Base-by-base conservation (phyloP, 306 rosid genomes). In the Quercus aquifolioides region DNA sequence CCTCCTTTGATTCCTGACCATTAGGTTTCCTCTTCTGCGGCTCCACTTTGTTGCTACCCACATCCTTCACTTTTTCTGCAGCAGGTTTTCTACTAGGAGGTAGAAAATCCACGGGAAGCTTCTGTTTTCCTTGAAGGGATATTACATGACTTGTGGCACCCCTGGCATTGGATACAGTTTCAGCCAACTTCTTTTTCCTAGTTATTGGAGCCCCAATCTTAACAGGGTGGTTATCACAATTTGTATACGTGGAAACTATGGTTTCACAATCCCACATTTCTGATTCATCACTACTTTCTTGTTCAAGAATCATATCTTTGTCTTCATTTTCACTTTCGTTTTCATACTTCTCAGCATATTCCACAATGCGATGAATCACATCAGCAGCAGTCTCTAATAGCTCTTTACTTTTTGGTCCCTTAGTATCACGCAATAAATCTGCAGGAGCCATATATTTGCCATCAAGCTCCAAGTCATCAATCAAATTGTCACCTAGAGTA, bases 251-350 rank as follows among this genome's bases (percentile, higher is more conserved):
- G 30, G 97, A 85, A 74, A 93, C 88, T 82, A 95, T 89, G 58
- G 98, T 95, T 82, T 95, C 99, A 73, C 98, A 91, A 41, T 95
- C 97, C 98, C 96, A 91, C 73, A 78, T 88, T 85, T 95, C 97
- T 33, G 93, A 91, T 58, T 95, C 99, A 79, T 93, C 96, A 14
- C 98, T 93, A 81, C 93, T 90, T 87, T 93, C 98, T 76, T 95
- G 81, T 35, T 85, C 77, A 78, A 93, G 43, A 68, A 83, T 78
- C 54, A 79, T 81, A 54, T 86, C 86, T 59, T 80, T 86, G 77
- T 81, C 75, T 12, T 84, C 86, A 78, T 85, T 88, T 78, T 87
- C 94, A 71, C 81, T 83, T 89, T 89, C 94, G 67, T 95, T 86
- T 87, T 89, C 94, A 78, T 95, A 95, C 74, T 62, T 86, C 86